A percentile compares a stretch with the other conserved stretches of the same genome.
Evolutionary conservation across 225 moss, liverwort and hornwort species (phyloP).

Genomic region (Physcomitrellopsis africana): DNA sequence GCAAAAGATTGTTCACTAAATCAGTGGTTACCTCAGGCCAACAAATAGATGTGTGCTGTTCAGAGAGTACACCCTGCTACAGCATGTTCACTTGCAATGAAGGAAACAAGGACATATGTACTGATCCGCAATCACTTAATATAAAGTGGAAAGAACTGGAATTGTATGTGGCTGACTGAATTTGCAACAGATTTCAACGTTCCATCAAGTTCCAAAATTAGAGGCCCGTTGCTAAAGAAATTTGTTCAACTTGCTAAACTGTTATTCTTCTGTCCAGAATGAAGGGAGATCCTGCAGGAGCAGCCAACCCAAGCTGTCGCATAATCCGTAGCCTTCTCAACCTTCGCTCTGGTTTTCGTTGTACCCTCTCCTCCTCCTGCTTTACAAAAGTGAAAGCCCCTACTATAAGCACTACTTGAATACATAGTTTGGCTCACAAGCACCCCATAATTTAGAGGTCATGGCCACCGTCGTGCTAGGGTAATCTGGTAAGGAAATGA

Average conservation of each 20-base stretch:
- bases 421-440: background rate
- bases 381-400: constrained; percentile 11
- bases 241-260: constrained; percentile 22
- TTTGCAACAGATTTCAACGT: constrained; percentile 45
- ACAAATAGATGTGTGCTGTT: too few species aligned
- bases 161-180: constrained; percentile 17
- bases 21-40: too few species aligned
- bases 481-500: background rate
- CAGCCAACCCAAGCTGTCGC: constrained; percentile 89
- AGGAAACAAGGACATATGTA: too few species aligned
- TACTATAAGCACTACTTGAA: background rate
- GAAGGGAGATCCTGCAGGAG: constrained; percentile 93
- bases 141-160: constrained; percentile 19
- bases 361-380: constrained; percentile 85
- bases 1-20: too few species aligned
- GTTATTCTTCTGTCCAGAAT: constrained; percentile 57
- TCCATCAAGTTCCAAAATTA: background rate
- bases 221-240: constrained; percentile 17
- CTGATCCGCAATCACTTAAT: constrained; percentile 25
- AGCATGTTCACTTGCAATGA: too few species aligned
- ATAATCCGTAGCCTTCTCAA: constrained; percentile 77
- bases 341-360: constrained; percentile 76
- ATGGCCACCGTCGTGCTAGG: too few species aligned
- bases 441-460: background rate
- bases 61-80: too few species aligned